Percentiles rank a stretch among this genome's conserved stretches.
These are phyloP conservation scores for Rhizopogon sp. DNA, from an alignment of 768 basidiomycete genomes.

Conservation along the genomic window DNA sequence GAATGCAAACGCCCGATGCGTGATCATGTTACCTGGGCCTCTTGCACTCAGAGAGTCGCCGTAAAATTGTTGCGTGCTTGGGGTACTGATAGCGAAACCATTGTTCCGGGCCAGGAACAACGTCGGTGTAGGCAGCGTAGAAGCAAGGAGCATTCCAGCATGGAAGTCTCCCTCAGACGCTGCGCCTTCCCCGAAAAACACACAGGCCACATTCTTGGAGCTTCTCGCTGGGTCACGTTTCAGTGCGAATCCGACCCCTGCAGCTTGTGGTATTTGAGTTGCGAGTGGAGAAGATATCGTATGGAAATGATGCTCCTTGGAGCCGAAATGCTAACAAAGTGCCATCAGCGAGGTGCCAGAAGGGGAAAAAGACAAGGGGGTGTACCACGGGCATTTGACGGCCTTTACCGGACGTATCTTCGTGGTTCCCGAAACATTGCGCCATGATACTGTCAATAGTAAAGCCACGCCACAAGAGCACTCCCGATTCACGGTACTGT, in stretches of 20 bases:
- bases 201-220: conserved; percentile 72
- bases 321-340: conserved; percentile 72
- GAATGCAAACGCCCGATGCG: not conserved
- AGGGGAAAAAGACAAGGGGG: not conserved
- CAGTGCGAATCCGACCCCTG: conserved; percentile 88
- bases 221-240: conserved; percentile 69
- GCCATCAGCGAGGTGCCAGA: not conserved
- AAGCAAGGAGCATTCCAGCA: conserved; percentile 79
- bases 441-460: conserved; percentile 78
- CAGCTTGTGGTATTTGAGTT: conserved; percentile 93
- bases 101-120: conserved; percentile 78
- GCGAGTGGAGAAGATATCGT: conserved; percentile 92
- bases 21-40: conserved; percentile 53
- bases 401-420: conserved; percentile 79
- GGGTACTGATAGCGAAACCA: conserved; percentile 94
- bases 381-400: conserved; percentile 91
- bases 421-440: conserved; percentile 85
- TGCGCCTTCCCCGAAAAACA: conserved; percentile 92
- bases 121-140: conserved; percentile 69
- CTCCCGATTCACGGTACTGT: conserved; percentile 93
- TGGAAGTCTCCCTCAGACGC: conserved; percentile 96
- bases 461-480: conserved; percentile 85
- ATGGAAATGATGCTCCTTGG: conserved; percentile 80
- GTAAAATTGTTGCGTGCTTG: conserved; percentile 81
- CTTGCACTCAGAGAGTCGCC: conserved; percentile 92